Percentiles rank a stretch among this genome's conserved stretches.
Evolutionary conservation across 2,329 filamentous ascomycete species (phyloP).

Genomic region (Pestalotiopsis sp.): DNA sequence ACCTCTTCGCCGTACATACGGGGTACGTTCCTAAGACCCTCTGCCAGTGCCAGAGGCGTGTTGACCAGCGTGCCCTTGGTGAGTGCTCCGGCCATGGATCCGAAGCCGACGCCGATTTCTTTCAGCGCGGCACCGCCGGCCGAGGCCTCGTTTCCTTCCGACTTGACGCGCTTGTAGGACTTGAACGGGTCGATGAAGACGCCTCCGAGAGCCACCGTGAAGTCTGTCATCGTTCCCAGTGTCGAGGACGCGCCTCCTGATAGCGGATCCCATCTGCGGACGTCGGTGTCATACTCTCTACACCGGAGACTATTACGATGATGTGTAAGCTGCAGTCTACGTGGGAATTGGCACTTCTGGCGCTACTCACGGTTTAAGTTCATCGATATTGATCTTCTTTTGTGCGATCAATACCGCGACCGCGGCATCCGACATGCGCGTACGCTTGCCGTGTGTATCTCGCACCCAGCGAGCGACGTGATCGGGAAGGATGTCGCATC

Average conservation of each 20-base stretch:
- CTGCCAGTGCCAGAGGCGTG: slow-evolving; percentile 37
- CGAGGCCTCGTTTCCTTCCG: neutral
- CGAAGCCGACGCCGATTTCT: slow-evolving; percentile 20
- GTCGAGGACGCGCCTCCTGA: slow-evolving; percentile 14
- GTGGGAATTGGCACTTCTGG: neutral
- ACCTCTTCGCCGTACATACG: slow-evolving; percentile 39
- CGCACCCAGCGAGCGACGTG: slow-evolving; percentile 1
- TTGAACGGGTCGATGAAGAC: slow-evolving; percentile 20
- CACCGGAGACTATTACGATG: neutral
- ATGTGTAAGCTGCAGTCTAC: neutral
- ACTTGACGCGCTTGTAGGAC: slow-evolving; percentile 13
- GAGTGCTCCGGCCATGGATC: slow-evolving; percentile 27
- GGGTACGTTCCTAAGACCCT: slow-evolving; percentile 37
- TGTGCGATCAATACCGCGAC: neutral
- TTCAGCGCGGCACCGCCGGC: slow-evolving; percentile 15
- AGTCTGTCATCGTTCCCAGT: slow-evolving; percentile 16
- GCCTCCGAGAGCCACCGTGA: slow-evolving; percentile 17
- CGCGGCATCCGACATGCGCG: neutral
- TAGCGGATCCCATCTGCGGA: slow-evolving; percentile 11
- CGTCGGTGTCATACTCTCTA: slow-evolving; percentile 8
- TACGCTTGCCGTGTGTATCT: neutral
- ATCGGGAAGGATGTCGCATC: slow-evolving; percentile 28
- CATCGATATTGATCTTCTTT: slow-evolving; percentile 5
- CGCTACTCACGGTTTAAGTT: slow-evolving; percentile 3
- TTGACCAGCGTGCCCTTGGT: slow-evolving; percentile 37